Base-by-base conservation (phyloP, 257 asterid genomes). In the Misopates orontium region DNA sequence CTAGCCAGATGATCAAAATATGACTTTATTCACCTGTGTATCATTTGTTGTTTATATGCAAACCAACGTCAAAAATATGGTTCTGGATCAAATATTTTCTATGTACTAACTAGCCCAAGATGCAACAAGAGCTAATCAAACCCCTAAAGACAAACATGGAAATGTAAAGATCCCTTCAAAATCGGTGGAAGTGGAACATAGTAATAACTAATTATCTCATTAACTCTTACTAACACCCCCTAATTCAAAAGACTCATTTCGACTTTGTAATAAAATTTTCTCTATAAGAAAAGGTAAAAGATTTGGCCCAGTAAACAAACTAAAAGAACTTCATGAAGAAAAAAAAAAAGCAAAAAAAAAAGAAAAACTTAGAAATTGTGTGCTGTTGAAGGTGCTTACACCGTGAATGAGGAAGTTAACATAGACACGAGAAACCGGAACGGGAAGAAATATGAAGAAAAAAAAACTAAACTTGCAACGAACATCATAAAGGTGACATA, bases 61-160 rank as follows among this genome's bases (percentile, higher is more conserved):
- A 41, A 50, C 60, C 40, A 42, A 17, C 13, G 47, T 36, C 21
- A 44, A 1, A 20, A 40, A 55, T 39, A 54, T 36, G 22, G 47
- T 18, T 19, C 32, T 17, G 42, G 60, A 28, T 44, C 48, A 47
- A 48, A 49, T 67, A 16, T 18, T 64, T 24, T 50, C 56, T 54
- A 56, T 63, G 21, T 17, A 42, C 42, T 48, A 58, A 75, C 47
- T 24, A 52, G 42, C 8, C 42, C 42, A 4, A 36, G 11, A 36
- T 36, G 11, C 42, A 36, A 36, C 11, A 3, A 36, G 8, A 36
- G 42, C 42, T 36, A 36, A 36, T 36, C 51, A 45, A 45, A 45
- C 51, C 18, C 51, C 17, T 14, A 4, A 15, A 14, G 14, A n/a
- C 4, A 45, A 0, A 3, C 18, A 45, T 14, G 13, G 11, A 10